These are phyloP conservation scores for Closterium sp. DNA, from an alignment of 139 green algal species.

Conservation along the genomic window DNA sequence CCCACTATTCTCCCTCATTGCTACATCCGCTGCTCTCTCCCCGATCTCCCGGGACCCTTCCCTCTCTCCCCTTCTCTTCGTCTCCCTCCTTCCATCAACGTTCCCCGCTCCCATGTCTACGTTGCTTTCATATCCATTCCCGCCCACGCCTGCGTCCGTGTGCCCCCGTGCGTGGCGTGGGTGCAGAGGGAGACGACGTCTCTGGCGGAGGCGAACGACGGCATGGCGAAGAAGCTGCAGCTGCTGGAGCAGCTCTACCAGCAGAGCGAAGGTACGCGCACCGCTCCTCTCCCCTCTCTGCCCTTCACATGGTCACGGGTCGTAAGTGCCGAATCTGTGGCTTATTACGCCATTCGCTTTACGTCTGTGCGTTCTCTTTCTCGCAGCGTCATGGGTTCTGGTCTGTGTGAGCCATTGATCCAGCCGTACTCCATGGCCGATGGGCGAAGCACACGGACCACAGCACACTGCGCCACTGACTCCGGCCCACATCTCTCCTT, in stretches of 20 bases:
- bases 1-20: background rate
- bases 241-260: conserved; percentile 25
- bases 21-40: background rate
- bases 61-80: background rate
- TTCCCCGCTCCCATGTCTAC: too few species aligned
- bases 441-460: too few species aligned
- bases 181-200: conserved; percentile 27
- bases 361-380: too few species aligned
- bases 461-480: too few species aligned
- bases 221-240: conserved; percentile 17
- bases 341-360: background rate
- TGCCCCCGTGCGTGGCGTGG: background rate
- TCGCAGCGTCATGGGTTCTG: background rate
- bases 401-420: background rate
- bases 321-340: background rate
- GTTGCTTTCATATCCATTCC: too few species aligned
- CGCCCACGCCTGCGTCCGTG: background rate
- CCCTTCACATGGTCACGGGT: background rate
- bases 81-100: background rate
- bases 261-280: conserved; percentile 16
- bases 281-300: background rate
- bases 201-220: conserved; percentile 14
- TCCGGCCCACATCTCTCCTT: background rate
- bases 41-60: too few species aligned
- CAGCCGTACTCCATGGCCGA: too few species aligned